Evolutionary conservation across 345 rosid genomes (phyloP), one percentile per base, ranked within the genome.

Genomic region (Populus simonii): DNA sequence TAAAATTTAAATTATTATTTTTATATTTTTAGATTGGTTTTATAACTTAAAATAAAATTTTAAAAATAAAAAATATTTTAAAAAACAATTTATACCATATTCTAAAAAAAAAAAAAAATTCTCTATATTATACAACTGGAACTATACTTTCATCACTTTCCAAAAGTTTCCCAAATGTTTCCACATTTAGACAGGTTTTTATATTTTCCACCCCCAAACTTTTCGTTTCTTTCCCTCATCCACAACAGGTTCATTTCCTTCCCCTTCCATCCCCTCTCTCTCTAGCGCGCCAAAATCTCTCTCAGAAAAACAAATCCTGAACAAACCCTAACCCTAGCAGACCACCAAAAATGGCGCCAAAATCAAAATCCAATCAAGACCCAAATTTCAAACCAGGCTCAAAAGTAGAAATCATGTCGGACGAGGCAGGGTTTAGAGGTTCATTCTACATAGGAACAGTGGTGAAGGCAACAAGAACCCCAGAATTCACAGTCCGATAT

Each of bases 361-460:
- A 31, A 8, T 73, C 76, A 66, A 71, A 43, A 69, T 35, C 80
- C 77, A 16, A 38, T 23, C 18, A 62, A 8, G 18, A 20, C 49
- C 70, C 68, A 3, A 23, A 11, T 29, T 81, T 91, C 63, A 80
- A 76, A 61, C 81, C 92, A 1, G 92, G 97, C 74, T 29, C 86
- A 43, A 67, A 68, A 36, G 94, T 94, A 9, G 98, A 94, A 81
- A 79, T 93, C 84, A 74, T 87, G 80, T 83, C 94, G 27, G 78
- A 87, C 82, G 94, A 90, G 51, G 76, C 78, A 53, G 98, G 92
- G 0, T 93, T 93, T 70, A 90, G 88, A 7, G 98, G 97, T 57
- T 89, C 97, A 0, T 90, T 91, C 95, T 94, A 70, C 81, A 33
- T 75, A 6, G 97, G 90, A 35, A 80, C 79, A 13, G 82, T 94